A percentile compares a stretch with the other conserved stretches of the same genome.
Conservation (phyloP, 2,329 filamentous ascomycete species). For the Colletotrichum sp. region DNA sequence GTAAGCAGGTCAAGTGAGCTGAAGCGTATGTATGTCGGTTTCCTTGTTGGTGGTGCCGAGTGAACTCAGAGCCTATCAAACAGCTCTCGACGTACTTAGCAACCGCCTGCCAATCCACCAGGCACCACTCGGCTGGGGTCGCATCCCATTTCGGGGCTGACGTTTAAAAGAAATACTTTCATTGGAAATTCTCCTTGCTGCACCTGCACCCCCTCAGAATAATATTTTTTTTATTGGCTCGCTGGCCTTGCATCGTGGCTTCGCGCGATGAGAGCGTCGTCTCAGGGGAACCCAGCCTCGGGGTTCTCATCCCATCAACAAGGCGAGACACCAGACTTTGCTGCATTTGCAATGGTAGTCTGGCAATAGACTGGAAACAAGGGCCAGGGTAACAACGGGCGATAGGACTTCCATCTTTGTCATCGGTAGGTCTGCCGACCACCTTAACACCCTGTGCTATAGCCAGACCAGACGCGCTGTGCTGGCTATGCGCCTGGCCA, state of each 20-base stretch:
- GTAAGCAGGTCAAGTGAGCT: slow-evolving; percentile 32
- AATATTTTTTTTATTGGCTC: background rate
- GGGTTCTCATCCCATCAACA: slow-evolving; percentile 1
- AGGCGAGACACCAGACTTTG: slow-evolving; percentile 1
- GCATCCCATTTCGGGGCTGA: slow-evolving; percentile 12
- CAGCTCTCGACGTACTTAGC: background rate
- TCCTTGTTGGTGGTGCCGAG: slow-evolving; percentile 17
- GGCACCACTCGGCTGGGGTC: background rate
- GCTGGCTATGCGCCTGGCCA: slow-evolving; percentile 14
- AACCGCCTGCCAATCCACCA: slow-evolving; percentile 4
- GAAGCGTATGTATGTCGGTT: slow-evolving; percentile 30
- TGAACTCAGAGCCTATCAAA: slow-evolving; percentile 24
- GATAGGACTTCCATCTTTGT: background rate
- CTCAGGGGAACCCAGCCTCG: slow-evolving; percentile 9
- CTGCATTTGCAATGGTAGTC: background rate
- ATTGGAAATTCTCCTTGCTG: slow-evolving; percentile 4
- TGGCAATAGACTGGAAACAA: slow-evolving; percentile 13
- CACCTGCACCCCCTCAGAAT: background rate
- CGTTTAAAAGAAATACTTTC: slow-evolving; percentile 10
- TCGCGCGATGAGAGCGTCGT: background rate
- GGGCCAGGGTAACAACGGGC: slow-evolving; percentile 6
- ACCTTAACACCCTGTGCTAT: slow-evolving; percentile 7
- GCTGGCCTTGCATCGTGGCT: slow-evolving; percentile 12
- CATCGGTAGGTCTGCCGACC: slow-evolving; percentile 6
- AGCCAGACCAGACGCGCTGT: slow-evolving; percentile 12